A percentile compares a stretch with the other conserved stretches of the same genome.
Conservation (phyloP, 371 early-diverging fungal genomes). For the Circinella minor region DNA sequence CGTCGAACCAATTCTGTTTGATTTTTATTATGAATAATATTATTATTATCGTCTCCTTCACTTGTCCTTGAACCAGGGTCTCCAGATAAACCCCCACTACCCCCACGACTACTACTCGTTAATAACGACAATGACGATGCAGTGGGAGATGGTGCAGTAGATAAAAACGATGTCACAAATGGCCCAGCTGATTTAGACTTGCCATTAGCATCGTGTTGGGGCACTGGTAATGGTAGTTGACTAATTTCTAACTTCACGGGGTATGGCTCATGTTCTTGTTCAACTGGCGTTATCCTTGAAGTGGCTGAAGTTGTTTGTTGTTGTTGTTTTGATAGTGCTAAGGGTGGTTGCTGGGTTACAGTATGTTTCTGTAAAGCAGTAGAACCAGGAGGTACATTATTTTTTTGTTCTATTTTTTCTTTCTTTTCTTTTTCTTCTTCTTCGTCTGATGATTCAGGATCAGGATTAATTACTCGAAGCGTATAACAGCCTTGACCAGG, state of each 20-base stretch:
- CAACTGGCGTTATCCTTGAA: not conserved
- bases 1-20: not conserved
- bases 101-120: constrained; percentile 6
- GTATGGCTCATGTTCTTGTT: not conserved
- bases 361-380: not conserved
- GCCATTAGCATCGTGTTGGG: not conserved
- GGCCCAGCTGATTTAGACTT: not conserved
- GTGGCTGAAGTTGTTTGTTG: not conserved
- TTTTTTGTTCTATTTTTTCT: not conserved
- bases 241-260: constrained; percentile 2
- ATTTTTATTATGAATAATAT: not conserved
- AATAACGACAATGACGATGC: constrained; percentile 14
- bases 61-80: not conserved
- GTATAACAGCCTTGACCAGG: constrained; percentile 16
- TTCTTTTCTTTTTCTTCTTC: constrained; percentile 19
- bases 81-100: not conserved
- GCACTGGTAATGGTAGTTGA: not conserved
- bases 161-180: constrained; percentile 9
- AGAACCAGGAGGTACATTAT: not conserved
- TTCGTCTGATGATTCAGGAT: constrained; percentile 22
- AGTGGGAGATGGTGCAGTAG: constrained; percentile 17
- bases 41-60: not conserved
- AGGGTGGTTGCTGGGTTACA: constrained; percentile 5
- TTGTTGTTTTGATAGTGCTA: not conserved
- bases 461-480: constrained; percentile 33